A percentile compares a stretch with the other conserved stretches of the same genome.
Conservation (phyloP, 148 eudicot genomes). For the Arbutus unedo region DNA sequence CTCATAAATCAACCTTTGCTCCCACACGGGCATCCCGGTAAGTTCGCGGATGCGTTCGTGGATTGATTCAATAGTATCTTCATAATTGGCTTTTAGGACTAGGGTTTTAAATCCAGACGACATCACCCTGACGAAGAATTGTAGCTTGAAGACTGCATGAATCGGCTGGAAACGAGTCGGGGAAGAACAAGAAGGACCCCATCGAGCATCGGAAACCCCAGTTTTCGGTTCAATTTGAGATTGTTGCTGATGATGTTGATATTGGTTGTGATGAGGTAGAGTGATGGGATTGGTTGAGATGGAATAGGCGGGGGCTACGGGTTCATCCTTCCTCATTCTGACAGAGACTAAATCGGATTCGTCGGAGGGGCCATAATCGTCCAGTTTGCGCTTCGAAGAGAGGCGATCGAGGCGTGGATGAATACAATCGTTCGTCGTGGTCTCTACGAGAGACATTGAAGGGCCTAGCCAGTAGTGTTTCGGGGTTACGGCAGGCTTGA, state of each 20-base stretch:
- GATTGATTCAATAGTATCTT: constrained; percentile 45
- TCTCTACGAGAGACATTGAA: constrained; percentile 2
- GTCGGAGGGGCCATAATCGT: constrained; percentile 8
- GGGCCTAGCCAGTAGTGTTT: neutral
- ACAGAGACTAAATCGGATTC: constrained; percentile 8
- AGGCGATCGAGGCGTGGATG: constrained; percentile 20
- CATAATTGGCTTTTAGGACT: constrained; percentile 33
- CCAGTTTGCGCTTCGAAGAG: constrained; percentile 23
- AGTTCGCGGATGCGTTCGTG: constrained; percentile 34
- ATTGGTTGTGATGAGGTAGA: neutral
- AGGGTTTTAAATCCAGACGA: constrained; percentile 36
- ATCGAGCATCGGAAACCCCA: constrained; percentile 4
- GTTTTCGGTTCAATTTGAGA: neutral
- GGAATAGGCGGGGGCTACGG: neutral
- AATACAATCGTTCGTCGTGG: neutral
- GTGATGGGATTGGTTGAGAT: neutral
- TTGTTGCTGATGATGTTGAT: neutral
- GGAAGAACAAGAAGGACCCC: neutral
- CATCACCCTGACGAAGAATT: constrained; percentile 59
- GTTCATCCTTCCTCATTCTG: constrained; percentile 21
- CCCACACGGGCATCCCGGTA: constrained; percentile 46
- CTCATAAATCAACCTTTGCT: constrained; percentile 52
- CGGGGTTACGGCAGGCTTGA: neutral
- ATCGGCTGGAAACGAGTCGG: neutral
- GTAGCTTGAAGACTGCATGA: constrained; percentile 14